phyloP scores from a whole-genome alignment of 306 rosid genomes.

The Adenanthera pavonina region DNA sequence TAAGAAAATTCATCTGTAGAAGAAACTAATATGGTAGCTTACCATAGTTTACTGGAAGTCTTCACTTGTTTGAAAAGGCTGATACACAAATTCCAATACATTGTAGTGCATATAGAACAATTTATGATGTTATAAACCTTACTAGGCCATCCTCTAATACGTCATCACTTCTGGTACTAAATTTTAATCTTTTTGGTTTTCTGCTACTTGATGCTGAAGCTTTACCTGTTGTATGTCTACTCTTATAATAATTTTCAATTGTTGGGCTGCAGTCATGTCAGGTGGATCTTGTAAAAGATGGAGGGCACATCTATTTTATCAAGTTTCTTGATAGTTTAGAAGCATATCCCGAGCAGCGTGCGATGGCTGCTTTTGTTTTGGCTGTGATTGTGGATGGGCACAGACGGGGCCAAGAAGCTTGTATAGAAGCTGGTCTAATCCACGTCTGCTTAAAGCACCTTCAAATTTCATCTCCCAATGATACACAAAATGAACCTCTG shows the following conservation, averaged over 20 bases:
- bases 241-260: slow-evolving; percentile 39
- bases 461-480: slow-evolving; percentile 84
- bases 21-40: slow-evolving; percentile 8
- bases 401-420: slow-evolving; percentile 96
- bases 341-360: slow-evolving; percentile 93
- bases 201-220: slow-evolving; percentile 15
- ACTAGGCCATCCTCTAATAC: slow-evolving; percentile 5
- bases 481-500: slow-evolving; percentile 84
- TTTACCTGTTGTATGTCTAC: slow-evolving; percentile 11
- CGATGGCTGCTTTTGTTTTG: slow-evolving; percentile 98
- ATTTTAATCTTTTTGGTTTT: neutral
- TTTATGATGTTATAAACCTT: slow-evolving; percentile 20
- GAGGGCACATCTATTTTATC: slow-evolving; percentile 90
- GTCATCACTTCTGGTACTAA: neutral
- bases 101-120: neutral
- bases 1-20: neutral
- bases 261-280: slow-evolving; percentile 87
- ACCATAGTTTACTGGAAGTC: neutral
- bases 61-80: neutral
- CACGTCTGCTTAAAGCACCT: slow-evolving; percentile 91
- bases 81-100: neutral
- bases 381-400: slow-evolving; percentile 98
- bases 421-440: slow-evolving; percentile 78
- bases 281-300: slow-evolving; percentile 97
- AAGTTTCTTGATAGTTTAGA: slow-evolving; percentile 95